phyloP scores from a whole-genome alignment of 2,329 filamentous ascomycete species.

The Clonostachys byssicola region DNA sequence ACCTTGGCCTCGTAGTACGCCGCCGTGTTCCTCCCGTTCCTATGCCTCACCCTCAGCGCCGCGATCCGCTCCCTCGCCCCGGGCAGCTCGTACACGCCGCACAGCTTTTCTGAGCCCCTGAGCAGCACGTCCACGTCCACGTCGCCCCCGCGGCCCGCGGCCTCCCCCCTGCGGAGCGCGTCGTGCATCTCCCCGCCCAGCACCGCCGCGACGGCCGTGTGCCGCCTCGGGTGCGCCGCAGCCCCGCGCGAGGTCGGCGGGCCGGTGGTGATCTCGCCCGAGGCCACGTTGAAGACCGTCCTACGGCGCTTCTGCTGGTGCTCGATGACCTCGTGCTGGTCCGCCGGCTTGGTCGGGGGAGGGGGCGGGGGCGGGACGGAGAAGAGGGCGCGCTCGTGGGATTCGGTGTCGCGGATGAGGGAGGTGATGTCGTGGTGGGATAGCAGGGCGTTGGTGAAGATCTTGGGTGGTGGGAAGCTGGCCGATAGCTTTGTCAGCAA shows the following conservation, averaged over 20 bases:
- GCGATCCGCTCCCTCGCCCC: slow-evolving; percentile 76
- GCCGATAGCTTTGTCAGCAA: not conserved
- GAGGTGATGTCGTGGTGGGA: slow-evolving; percentile 88
- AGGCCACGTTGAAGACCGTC: slow-evolving; percentile 63
- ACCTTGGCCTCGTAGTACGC: slow-evolving; percentile 79
- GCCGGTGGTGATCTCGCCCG: slow-evolving; percentile 57
- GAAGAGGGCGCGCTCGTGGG: slow-evolving; percentile 92
- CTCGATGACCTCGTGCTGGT: slow-evolving; percentile 26
- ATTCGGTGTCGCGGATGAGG: slow-evolving; percentile 90
- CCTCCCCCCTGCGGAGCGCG: slow-evolving; percentile 60
- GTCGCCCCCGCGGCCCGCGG: slow-evolving; percentile 42
- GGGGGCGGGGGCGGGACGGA: slow-evolving; percentile 78
- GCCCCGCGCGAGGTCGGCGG: slow-evolving; percentile 32
- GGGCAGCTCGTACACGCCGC: slow-evolving; percentile 78
- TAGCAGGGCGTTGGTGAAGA: slow-evolving; percentile 91
- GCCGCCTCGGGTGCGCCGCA: slow-evolving; percentile 55
- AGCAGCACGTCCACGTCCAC: slow-evolving; percentile 85
- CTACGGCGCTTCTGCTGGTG: slow-evolving; percentile 36
- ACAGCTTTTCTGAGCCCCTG: slow-evolving; percentile 83
- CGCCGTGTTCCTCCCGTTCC: slow-evolving; percentile 68
- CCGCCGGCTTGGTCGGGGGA: slow-evolving; percentile 26
- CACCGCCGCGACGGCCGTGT: slow-evolving; percentile 86
- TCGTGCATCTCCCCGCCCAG: slow-evolving; percentile 84
- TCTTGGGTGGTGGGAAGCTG: slow-evolving; percentile 86
- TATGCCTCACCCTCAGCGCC: slow-evolving; percentile 65